Percentiles rank a stretch among this genome's conserved stretches.
Evolutionary conservation across 2,329 filamentous ascomycete genomes (phyloP).

Genomic region (Pestalotiopsis sp.): DNA sequence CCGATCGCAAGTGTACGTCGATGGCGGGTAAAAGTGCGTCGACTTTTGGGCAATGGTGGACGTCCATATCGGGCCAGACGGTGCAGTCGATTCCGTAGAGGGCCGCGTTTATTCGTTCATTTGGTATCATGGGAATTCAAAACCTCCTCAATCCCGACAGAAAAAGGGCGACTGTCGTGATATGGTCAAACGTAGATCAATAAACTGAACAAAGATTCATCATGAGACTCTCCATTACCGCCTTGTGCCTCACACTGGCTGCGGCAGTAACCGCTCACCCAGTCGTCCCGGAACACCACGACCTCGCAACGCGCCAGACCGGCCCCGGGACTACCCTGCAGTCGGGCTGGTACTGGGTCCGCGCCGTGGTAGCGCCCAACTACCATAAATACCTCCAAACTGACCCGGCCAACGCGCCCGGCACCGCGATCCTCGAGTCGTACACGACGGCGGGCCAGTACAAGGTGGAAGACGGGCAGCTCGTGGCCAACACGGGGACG

Average conservation of each 20-base stretch:
- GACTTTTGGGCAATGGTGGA: neutral
- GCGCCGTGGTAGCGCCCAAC: slow-evolving; percentile 58
- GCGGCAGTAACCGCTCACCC: neutral
- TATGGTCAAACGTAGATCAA: neutral
- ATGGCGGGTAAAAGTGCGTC: neutral
- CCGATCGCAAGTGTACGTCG: neutral
- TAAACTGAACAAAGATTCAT: neutral
- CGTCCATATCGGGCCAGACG: neutral
- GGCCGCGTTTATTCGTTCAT: no score
- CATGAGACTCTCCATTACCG: neutral
- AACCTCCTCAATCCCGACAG: neutral
- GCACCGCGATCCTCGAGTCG: slow-evolving; percentile 51
- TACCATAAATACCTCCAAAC: slow-evolving; percentile 59
- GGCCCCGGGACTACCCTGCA: slow-evolving; percentile 40
- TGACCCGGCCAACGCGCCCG: slow-evolving; percentile 41
- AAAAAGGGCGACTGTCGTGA: neutral
- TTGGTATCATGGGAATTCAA: no score
- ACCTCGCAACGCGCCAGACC: neutral
- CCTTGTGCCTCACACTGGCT: neutral
- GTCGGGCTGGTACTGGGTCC: slow-evolving; percentile 57
- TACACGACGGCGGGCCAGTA: slow-evolving; percentile 59
- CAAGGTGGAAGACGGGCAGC: slow-evolving; percentile 56
- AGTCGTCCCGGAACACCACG: neutral
- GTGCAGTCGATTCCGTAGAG: neutral
- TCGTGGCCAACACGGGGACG: slow-evolving; percentile 49